Evolutionary conservation across 2,329 filamentous ascomycete genomes (phyloP).

Genomic region (Biscogniauxia sp.): DNA sequence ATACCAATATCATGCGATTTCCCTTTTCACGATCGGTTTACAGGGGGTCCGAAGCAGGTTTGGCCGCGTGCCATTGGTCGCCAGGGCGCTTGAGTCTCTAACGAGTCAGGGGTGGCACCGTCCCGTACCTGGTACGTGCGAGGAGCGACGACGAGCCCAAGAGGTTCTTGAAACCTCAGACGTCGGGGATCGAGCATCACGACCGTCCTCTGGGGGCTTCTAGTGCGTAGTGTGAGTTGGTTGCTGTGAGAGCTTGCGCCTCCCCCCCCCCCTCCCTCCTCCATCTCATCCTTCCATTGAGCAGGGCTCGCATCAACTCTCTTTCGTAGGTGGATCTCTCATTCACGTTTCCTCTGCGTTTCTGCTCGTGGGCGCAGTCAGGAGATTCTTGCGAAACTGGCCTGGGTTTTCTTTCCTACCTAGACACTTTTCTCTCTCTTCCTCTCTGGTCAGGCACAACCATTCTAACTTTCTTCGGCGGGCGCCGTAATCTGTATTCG

Average conservation of each 20-base stretch:
- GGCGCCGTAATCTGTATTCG: not conserved
- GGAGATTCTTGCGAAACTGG: not conserved
- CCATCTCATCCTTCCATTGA: not conserved
- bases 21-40: not conserved
- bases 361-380: slow-evolving; percentile 10
- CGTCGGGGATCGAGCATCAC: slow-evolving; percentile 24
- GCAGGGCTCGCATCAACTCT: not conserved
- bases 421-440: not conserved
- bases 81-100: not conserved
- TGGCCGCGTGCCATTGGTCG: not conserved
- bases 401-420: not conserved
- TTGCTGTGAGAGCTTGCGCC: slow-evolving; percentile 9
- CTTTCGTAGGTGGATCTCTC: slow-evolving; percentile 15
- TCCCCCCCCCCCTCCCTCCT: not conserved
- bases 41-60: not conserved
- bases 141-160: no score
- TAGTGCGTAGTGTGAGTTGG: not conserved
- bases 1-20: slow-evolving; percentile 21
- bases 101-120: slow-evolving; percentile 5
- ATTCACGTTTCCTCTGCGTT: slow-evolving; percentile 25
- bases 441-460: not conserved
- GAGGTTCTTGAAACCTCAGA: slow-evolving; percentile 26
- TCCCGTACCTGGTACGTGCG: slow-evolving; percentile 14
- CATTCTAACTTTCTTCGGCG: not conserved
- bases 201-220: not conserved